Evolutionary conservation across 108 stramenopile species (phyloP).

Genomic region (Aureococcus anophagefferens): DNA sequence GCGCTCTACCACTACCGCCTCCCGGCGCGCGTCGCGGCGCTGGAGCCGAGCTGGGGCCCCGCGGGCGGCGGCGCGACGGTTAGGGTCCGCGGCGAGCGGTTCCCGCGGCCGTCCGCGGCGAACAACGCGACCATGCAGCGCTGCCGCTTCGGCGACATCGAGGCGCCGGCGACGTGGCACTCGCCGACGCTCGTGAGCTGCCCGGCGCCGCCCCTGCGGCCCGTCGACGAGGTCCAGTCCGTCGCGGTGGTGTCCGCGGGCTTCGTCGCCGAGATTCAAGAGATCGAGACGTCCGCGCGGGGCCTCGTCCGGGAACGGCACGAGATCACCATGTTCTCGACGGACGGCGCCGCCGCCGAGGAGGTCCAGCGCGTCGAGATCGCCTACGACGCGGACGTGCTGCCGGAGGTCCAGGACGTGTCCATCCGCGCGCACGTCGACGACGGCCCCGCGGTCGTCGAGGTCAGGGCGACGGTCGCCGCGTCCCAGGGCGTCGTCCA

Average conservation of each 20-base stretch:
- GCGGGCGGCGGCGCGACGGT: conserved; percentile 27
- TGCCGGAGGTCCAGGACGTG: background rate
- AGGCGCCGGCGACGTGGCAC: conserved; percentile 25
- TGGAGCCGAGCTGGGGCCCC: conserved; percentile 28
- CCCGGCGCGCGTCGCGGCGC: conserved; percentile 3
- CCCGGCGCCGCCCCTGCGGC: conserved; percentile 20
- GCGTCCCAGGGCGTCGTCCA: background rate
- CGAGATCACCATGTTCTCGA: background rate
- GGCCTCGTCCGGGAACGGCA: background rate
- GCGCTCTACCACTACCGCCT: background rate
- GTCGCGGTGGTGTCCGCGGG: conserved; percentile 36
- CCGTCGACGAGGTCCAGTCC: conserved; percentile 33
- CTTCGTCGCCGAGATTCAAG: conserved; percentile 32
- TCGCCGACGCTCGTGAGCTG: conserved; percentile 19
- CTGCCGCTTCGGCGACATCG: conserved; percentile 36
- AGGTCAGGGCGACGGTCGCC: background rate
- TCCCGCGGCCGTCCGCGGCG: conserved; percentile 13
- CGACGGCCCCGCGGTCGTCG: background rate
- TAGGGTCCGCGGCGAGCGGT: conserved; percentile 24
- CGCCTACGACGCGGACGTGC: background rate
- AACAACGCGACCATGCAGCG: background rate
- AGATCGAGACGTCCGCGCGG: conserved; percentile 24
- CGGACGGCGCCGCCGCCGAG: background rate
- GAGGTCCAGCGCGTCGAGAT: background rate
- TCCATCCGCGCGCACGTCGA: background rate